These are phyloP conservation scores for Aspergillus aculeatus DNA, from an alignment of 2,329 filamentous ascomycete species.

Conservation along the genomic window DNA sequence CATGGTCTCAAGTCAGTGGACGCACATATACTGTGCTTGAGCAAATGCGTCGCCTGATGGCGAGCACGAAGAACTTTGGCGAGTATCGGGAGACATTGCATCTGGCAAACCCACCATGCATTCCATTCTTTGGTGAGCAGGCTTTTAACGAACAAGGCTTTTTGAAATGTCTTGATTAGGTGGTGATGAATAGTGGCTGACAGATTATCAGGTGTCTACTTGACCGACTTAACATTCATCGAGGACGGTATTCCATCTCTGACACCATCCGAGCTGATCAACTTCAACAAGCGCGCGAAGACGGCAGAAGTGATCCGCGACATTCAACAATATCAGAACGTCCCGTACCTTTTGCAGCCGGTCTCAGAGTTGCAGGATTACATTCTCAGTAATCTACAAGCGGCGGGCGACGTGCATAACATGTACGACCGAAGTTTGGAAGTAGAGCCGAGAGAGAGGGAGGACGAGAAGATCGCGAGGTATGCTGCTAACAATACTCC, in stretches of 20 bases:
- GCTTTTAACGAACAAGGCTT: constrained; percentile 37
- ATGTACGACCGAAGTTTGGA: constrained; percentile 98
- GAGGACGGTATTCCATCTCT: constrained; percentile 96
- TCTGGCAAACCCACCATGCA: constrained; percentile 91
- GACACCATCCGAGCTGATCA: constrained; percentile 95
- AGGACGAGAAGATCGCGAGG: constrained; percentile 99
- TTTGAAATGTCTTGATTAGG: not conserved
- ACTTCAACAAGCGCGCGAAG: constrained; percentile 97
- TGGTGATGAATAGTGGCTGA: constrained; percentile 1
- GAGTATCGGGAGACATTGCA: constrained; percentile 94
- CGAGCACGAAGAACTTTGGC: constrained; percentile 95
- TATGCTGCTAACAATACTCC: constrained; percentile 49
- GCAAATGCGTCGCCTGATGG: constrained; percentile 91
- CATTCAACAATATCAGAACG: constrained; percentile 98
- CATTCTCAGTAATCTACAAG: constrained; percentile 93
- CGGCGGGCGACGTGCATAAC: constrained; percentile 92
- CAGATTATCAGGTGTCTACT: constrained; percentile 70
- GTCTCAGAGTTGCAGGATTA: constrained; percentile 95
- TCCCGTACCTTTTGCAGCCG: constrained; percentile 86
- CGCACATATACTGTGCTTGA: constrained; percentile 79
- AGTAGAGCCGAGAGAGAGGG: constrained; percentile 90
- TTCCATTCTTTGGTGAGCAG: constrained; percentile 87
- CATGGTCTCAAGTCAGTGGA: constrained; percentile 89
- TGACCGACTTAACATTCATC: constrained; percentile 97
- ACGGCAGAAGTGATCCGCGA: constrained; percentile 97